Base-by-base conservation (phyloP, 2,329 filamentous ascomycete species). In the Pseudogymnoascus destructans region DNA sequence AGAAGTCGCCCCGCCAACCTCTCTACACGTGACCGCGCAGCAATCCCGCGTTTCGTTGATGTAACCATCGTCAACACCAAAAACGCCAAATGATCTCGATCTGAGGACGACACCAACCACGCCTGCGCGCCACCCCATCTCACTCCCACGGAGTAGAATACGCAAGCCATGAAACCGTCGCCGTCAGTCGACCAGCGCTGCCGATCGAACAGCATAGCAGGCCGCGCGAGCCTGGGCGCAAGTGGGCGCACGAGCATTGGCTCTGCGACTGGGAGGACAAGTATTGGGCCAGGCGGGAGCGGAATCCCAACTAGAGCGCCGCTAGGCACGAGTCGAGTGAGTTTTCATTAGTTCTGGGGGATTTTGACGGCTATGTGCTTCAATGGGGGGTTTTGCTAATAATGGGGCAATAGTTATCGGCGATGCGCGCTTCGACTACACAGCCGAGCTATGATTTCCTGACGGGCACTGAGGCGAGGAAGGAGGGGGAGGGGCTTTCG, bases 381-480 rank as follows among this genome's bases (percentile, higher is more conserved):
- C 11, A 35, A 33, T 21, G 15, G 27, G 13, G 10, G 10, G 17
- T n/a, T 2, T 1, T 55, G 13, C 52, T 55, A 36, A 55, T 55
- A 35, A 33, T 55, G 42, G n/a, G 19, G n/a, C 33, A 55, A 46
- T 58, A 70, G 68, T 66, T 77, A 60, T 71, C 75, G 5, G 72
- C 75, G 1, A 76, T 77, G 57, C 75, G 78, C 58, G 71, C 77
- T 11, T 75, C 74, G 1, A 75, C 63, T 25, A 65, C 72, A 32
- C 81, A 80, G 61, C 79, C 80, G 0, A 75, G 76, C 5, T 83
- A 81, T 64, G 80, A 85, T 63, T 74, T 84, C 35, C 68, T 86
- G 8, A 77, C 78, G 1, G 81, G 79, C 25, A 75, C 73, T 58
- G 75, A 80, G 23, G 11, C 68, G 66, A 33, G 17, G 11, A 55